Evolutionary conservation across 495 filamentous ascomycete genomes (phyloP), one percentile per base, ranked within the genome.

Genomic region (Geoglossum glabrum): DNA sequence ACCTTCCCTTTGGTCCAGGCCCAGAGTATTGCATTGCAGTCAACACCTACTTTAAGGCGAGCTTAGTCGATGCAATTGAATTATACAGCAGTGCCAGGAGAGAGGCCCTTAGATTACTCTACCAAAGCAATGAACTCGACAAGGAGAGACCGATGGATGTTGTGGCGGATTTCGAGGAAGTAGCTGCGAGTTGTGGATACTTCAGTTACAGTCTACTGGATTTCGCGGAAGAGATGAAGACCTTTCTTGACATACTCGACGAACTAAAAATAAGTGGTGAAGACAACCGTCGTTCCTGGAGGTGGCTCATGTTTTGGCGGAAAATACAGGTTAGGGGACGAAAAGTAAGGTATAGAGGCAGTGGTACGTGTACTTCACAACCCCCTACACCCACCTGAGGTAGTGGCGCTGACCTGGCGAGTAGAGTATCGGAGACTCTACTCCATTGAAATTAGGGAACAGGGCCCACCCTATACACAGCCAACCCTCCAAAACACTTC

Each of bases 141-240:
- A 78, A 77, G 57, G 70, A 80, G 4, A 74, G 79, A 31, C 76
- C 79, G 1, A 72, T 85, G 33, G 82, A 82, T 43, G 73, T 86
- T n/a, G 84, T 90, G 60, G 92, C 92, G 6, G 92, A 95, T 65
- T 84, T 94, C 54, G 92, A 98, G 67, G 92, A 98, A 68, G 88
- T 97, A 9, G 87, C 89, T 31, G 92, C 92, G 5, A 90, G 87
- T 47, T 98, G 92, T 64, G 90, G 90, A 2, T 87, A 97, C 65
- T 98, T 96, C 66, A 86, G 83, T 64, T 94, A 88, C 64, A 89
- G 85, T 21, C 72, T 98, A 27, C 76, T 89, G 57, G 83, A 87
- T 61, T 87, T 97, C 67, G 89, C 88, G 0, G 85, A 94, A 64
- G 87, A 95, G 65, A 83, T 94, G 74, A 77, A 85, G 57, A 78